Percentiles rank a stretch among this genome's conserved stretches.
Evolutionary conservation across 768 basidiomycete genomes (phyloP).

Genomic region (Leccinum rimulosum): DNA sequence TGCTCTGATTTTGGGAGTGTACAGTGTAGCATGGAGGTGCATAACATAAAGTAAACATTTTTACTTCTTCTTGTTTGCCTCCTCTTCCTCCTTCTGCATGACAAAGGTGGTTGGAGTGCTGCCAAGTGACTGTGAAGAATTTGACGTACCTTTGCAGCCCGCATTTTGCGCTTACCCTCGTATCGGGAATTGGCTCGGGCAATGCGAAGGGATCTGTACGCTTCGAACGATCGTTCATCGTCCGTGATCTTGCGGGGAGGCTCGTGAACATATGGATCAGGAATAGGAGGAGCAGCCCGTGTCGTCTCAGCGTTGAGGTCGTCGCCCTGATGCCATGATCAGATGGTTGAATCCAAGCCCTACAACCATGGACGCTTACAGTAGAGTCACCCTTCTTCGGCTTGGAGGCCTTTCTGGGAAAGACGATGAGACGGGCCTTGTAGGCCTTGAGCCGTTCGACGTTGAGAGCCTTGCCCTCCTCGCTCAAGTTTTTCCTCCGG

Average conservation of each 20-base stretch:
- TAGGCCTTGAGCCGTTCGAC: constrained; percentile 92
- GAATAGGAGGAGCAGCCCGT: constrained; percentile 64
- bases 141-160: constrained; percentile 73
- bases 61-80: constrained; percentile 89
- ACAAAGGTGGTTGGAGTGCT: constrained; percentile 15
- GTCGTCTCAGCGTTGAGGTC: constrained; percentile 79
- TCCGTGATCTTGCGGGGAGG: constrained; percentile 89
- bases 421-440: constrained; percentile 90
- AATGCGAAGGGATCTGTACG: constrained; percentile 84
- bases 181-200: constrained; percentile 80
- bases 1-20: constrained; percentile 39
- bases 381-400: constrained; percentile 94
- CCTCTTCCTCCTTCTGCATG: constrained; percentile 83
- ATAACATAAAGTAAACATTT: constrained; percentile 18
- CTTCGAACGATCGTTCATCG: constrained; percentile 86
- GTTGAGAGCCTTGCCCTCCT: constrained; percentile 95
- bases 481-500: constrained; percentile 92
- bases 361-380: constrained; percentile 44
- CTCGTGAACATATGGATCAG: constrained; percentile 67
- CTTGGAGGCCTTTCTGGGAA: constrained; percentile 94
- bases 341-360: constrained; percentile 1
- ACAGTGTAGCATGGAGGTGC: constrained; percentile 28
- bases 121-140: not conserved
- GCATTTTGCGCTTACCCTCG: constrained; percentile 85
- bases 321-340: constrained; percentile 53